Evolutionary conservation across 768 basidiomycete genomes (phyloP), one percentile per base, ranked within the genome.

Genomic region (Filobasidium floriforme): DNA sequence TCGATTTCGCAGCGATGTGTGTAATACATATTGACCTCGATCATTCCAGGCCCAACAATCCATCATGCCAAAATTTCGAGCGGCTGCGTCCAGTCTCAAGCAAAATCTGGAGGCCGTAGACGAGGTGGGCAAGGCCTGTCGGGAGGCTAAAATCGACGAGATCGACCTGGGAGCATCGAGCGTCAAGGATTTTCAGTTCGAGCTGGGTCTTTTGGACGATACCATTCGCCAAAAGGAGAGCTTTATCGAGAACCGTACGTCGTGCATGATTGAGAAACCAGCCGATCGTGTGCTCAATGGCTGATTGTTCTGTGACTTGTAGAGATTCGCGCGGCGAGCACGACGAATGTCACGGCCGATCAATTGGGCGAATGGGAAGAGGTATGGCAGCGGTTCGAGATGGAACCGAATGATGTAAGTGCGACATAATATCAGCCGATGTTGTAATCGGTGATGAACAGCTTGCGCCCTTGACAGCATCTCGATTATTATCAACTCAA

Each of bases 311-410:
- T 24, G 11, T 29, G 9, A 0, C 5, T 59, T 10, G 5, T 11
- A 41, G 71, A 98, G 91, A 90, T 96, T 72, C 89, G 97, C 0
- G 92, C 96, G 14, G 84, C 91, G 54, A 91, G 90, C 72, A 87
- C 90, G 85, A 89, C 91, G 28, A 96, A 97, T 75, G 80, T 99
- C 69, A 94, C 94, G 0, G 92, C 96, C 0, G 92, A 91, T 15
- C 91, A 92, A 75, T 82, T 98, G 26, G 94, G 98, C 75, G 92
- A 97, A 74, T 94, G 96, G 71, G 94, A 98, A 78, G 86, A 88
- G 75, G 94, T 92, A 0, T 98, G 99, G 86, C 86, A 93, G 61
- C 93, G 97, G 80, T 99, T 99, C 73, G 88, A 90, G 72, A 86
- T 88, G 44, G 96, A 59, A 32, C 54, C 54, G 4, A 57, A 57